Base-by-base conservation (phyloP, 2,329 filamentous ascomycete species). In the Fusarium heterosporum region DNA sequence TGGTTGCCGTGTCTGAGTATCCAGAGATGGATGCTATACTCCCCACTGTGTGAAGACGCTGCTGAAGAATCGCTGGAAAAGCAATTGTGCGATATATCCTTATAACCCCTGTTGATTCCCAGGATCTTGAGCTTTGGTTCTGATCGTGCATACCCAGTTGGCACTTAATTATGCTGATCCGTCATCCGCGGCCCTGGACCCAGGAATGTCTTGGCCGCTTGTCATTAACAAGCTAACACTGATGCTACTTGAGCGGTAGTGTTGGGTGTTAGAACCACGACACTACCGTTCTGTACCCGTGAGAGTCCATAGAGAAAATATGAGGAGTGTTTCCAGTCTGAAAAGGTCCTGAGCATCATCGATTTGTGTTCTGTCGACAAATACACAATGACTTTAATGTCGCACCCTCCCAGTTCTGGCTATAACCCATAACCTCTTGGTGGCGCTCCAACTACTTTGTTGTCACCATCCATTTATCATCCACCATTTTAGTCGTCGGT, bases 401-500 rank as follows among this genome's bases (percentile, higher is more conserved):
- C 43, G 53, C 62, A 64, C 68, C 55, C 54, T 71, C 61, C 60
- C 62, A 51, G 51, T 53, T 61, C 59, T 56, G 48, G 40, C 57
- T 69, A 70, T 69, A 22, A 22, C 22, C 22, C 22, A 73, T 73
- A 64, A 59, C 49, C 64, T 55, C 56, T 57, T 49, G 58, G 71
- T 73, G 71, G 71, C 71, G 71, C 58, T 48, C 54, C 65, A 61
- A 52, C 56, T 69, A 55, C 52, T 62, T 67, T 62, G 48, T 62
- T 66, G 56, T 70, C 66, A 67, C 68, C 68, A 58, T 61, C 61
- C 69, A 73, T 66, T 59, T 56, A 54, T 55, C 60, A 61, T 69
- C 64, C 57, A 71, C 63, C 59, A 63, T 64, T 69, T 73, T 69
- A 72, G 67, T 68, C 56, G 64, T 69, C 66, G 63, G 62, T 64